Conservation (phyloP, 1,284 basidiomycete genomes). For the Stereum hirsutum region DNA sequence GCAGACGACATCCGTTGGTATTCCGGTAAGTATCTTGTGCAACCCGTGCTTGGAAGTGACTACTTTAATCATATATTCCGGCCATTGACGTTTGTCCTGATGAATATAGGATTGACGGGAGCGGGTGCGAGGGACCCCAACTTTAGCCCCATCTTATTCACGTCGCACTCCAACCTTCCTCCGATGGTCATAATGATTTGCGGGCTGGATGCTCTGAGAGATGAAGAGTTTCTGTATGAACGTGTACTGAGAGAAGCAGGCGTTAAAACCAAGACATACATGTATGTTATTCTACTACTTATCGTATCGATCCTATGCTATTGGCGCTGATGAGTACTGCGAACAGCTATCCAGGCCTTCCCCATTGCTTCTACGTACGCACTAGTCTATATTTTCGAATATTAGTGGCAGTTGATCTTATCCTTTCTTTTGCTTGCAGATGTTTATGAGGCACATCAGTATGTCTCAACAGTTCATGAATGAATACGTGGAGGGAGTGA, state of each 20-base stretch:
- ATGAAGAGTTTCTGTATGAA: conserved; percentile 13
- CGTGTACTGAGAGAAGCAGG: conserved; percentile 9
- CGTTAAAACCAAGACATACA: conserved; percentile 8
- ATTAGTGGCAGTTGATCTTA: no score
- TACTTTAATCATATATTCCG: not conserved
- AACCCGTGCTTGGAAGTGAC: no score
- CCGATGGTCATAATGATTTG: conserved; percentile 10
- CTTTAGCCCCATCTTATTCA: conserved; percentile 1
- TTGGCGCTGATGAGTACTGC: not conserved
- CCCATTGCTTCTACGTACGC: not conserved
- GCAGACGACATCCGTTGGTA: not conserved
- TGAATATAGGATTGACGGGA: not conserved
- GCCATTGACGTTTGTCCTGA: not conserved
- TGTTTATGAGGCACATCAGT: no score
- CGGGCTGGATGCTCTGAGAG: conserved; percentile 13
- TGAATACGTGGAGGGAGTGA: no score
- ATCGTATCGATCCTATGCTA: no score
- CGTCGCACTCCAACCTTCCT: conserved; percentile 8
- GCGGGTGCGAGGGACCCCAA: not conserved
- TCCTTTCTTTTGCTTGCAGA: no score
- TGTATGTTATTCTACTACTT: conserved; percentile 5
- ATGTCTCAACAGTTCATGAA: no score
- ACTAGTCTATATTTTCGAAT: no score
- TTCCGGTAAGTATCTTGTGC: not conserved
- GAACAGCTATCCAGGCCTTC: not conserved